Evolutionary conservation across 257 asterid species (phyloP), one percentile per base, ranked within the genome.

Genomic region (Solanum appendiculatum): DNA sequence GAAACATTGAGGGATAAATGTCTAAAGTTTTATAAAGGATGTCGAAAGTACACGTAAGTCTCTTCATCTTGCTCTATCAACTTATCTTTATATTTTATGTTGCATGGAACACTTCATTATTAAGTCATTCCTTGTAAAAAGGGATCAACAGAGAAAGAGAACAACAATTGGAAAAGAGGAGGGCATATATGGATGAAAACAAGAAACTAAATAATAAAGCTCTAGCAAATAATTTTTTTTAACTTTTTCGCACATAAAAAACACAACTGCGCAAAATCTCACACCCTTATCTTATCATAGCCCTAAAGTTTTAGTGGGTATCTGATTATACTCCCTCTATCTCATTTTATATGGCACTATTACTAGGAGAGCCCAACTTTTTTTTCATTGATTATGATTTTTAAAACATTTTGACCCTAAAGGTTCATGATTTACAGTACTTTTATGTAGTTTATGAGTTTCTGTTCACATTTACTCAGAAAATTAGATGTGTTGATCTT

Each of bases 41-140:
- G 98, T 87, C 94, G 97, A 87, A 97, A 95, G 90, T 97, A 97
- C 92, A 92, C 92, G 98, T 95, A 93, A 93, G 98, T 86, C 48
- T 70, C 84, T 85, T 42, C 5, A 18, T 66, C 73, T 16, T 73
- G 31, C 29, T 89, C 77, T 85, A 48, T 88, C 15, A 23, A 63
- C 66, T 75, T 58, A 39, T 68, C 27, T 78, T 78, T 27, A 40
- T 78, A 25, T 25, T 29, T 75, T 78, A 27, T 16, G 64, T 78
- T 44, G 9, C 84, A 44, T 46, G 84, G 84, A 16, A 27, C 39
- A 5, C 64, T 78, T 78, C 64, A 44, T 78, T 78, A 78, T 78
- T 44, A 25, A 78, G 84, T 44, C 25, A n/a, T 44, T 27, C 63
- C 23, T 15, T 44, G 64, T 78, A 44, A 27, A 78, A 10, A 78